phyloP scores from a whole-genome alignment of 2,329 filamentous ascomycete species.

The Fusarium sp. region DNA sequence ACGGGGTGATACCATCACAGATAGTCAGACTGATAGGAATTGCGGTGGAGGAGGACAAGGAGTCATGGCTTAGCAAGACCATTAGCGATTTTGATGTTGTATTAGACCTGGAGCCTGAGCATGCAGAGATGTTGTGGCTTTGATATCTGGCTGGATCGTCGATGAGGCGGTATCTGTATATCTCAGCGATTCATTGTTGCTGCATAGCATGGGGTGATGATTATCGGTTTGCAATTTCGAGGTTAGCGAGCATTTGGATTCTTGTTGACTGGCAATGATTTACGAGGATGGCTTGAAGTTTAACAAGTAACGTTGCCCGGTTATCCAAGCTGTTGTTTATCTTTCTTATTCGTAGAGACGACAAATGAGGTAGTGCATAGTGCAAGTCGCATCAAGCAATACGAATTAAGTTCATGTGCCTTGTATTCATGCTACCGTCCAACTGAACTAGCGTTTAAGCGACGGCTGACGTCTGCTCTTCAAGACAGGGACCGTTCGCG shows the following conservation, averaged over 20 bases:
- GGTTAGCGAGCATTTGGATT: not conserved
- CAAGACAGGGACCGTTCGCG: constrained; percentile 32
- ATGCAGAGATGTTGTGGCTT: constrained; percentile 17
- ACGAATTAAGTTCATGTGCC: constrained; percentile 1
- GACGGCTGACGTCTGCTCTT: constrained; percentile 4
- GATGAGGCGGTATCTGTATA: not conserved
- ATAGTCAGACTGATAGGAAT: constrained; percentile 45
- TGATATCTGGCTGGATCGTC: not conserved
- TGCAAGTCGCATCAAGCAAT: not conserved
- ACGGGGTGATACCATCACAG: constrained; percentile 26
- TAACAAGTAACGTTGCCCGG: not conserved
- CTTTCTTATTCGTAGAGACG: not conserved
- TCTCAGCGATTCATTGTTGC: not conserved
- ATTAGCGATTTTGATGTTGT: constrained; percentile 45
- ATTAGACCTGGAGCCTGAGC: constrained; percentile 32
- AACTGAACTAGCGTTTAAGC: constrained; percentile 18
- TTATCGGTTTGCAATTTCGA: not conserved
- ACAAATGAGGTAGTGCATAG: not conserved
- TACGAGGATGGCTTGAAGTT: not conserved
- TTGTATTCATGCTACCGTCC: not conserved
- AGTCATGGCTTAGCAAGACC: constrained; percentile 48
- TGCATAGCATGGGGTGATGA: not conserved
- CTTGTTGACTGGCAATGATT: not conserved
- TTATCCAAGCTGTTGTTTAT: not conserved
- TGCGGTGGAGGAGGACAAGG: constrained; percentile 37